Percentiles rank a stretch among this genome's conserved stretches.
Evolutionary conservation across 2,329 filamentous ascomycete species (phyloP).

Genomic region (Colletotrichum sojae): DNA sequence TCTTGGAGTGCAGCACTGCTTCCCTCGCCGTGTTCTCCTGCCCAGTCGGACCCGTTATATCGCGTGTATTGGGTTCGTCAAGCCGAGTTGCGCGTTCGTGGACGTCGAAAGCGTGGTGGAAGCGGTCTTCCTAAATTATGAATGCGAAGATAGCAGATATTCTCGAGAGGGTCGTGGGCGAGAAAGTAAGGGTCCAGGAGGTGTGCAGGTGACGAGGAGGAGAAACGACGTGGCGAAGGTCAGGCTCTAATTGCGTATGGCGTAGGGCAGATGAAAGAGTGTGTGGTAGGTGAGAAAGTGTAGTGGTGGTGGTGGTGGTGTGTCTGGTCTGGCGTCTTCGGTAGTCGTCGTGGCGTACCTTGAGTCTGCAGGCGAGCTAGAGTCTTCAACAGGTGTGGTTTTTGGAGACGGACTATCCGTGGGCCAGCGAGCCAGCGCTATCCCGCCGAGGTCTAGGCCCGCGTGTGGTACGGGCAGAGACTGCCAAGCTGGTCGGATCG

Average conservation of each 20-base stretch:
- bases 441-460: constrained; percentile 33
- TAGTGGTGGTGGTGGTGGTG: too few relatives aligned
- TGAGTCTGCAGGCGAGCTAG: constrained; percentile 25
- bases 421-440: constrained; percentile 30
- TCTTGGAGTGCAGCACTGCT: constrained; percentile 6
- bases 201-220: constrained; percentile 24
- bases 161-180: constrained; percentile 10
- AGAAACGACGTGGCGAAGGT: constrained; percentile 33
- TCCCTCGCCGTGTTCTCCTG: constrained; percentile 11
- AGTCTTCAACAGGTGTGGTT: constrained; percentile 28
- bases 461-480: constrained; percentile 11
- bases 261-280: constrained; percentile 10
- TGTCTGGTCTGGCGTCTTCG: constrained; percentile 14
- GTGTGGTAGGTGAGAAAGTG: constrained; percentile 3
- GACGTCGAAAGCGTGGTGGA: neutral
- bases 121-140: neutral
- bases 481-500: constrained; percentile 23
- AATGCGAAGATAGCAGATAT: constrained; percentile 9
- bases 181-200: constrained; percentile 18
- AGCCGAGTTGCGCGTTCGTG: constrained; percentile 3
- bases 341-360: constrained; percentile 4
- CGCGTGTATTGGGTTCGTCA: constrained; percentile 3
- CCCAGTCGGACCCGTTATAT: constrained; percentile 6
- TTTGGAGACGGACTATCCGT: constrained; percentile 34
- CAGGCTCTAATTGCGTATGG: constrained; percentile 18